Evolutionary conservation across 2,329 filamentous ascomycete species (phyloP).

Genomic region (Fusarium nanum): DNA sequence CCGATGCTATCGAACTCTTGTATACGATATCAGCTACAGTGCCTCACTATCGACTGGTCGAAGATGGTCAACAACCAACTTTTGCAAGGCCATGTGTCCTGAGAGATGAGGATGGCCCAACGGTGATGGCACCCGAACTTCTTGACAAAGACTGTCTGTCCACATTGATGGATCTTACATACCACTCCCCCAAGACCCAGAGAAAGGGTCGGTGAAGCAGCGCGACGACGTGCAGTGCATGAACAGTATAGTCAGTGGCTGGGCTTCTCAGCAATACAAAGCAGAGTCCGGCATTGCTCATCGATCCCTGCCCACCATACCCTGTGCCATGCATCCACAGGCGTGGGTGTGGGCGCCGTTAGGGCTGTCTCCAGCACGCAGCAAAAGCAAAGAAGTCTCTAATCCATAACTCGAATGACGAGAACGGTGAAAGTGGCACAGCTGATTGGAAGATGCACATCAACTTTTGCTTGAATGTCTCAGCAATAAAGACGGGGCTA

Average conservation of each 20-base stretch:
- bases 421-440: conserved; percentile 45
- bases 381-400: conserved; percentile 23
- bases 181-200: conserved; percentile 29
- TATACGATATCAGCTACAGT: conserved; percentile 1
- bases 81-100: background rate
- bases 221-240: conserved; percentile 50
- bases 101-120: conserved; percentile 10
- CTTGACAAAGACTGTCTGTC: conserved; percentile 31
- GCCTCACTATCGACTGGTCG: conserved; percentile 3
- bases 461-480: conserved; percentile 21
- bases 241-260: conserved; percentile 50
- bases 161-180: conserved; percentile 37
- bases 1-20: conserved; percentile 9
- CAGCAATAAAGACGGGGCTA: conserved; percentile 28
- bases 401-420: conserved; percentile 23
- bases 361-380: conserved; percentile 42
- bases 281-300: conserved; percentile 25
- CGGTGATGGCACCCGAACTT: conserved; percentile 21
- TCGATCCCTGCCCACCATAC: conserved; percentile 39
- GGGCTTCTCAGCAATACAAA: conserved; percentile 36
- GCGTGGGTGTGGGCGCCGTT: conserved; percentile 44
- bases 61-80: conserved; percentile 2
- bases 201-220: conserved; percentile 50
- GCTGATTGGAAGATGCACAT: conserved; percentile 40
- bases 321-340: conserved; percentile 41